These are phyloP conservation scores for Scheffersomyces ergatensis DNA, from an alignment of 805 yeast genomes.

Conservation along the genomic window DNA sequence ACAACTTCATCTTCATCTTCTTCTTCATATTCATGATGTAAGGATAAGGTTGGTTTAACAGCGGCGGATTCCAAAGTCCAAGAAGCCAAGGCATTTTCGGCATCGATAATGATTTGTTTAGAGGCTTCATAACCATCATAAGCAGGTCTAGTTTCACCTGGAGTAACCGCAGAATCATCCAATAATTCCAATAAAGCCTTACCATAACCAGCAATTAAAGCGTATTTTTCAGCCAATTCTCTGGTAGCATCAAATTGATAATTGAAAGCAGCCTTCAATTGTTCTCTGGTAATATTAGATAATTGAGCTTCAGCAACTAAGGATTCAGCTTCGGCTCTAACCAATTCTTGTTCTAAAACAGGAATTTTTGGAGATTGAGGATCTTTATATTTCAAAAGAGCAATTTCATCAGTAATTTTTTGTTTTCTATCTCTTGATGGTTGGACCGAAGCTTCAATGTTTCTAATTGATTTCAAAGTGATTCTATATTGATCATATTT, in stretches of 20 bases:
- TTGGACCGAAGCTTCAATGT: slow-evolving; percentile 84
- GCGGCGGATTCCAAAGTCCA: slow-evolving; percentile 85
- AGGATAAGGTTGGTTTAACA: slow-evolving; percentile 76
- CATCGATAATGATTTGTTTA: slow-evolving; percentile 81
- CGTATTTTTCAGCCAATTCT: slow-evolving; percentile 83
- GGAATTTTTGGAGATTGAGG: slow-evolving; percentile 81
- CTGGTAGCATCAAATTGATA: slow-evolving; percentile 83
- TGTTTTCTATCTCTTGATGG: slow-evolving; percentile 86
- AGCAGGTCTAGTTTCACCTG: slow-evolving; percentile 89
- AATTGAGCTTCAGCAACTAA: slow-evolving; percentile 90
- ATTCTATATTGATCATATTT: slow-evolving; percentile 83
- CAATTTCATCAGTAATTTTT: slow-evolving; percentile 82
- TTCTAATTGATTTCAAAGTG: slow-evolving; percentile 76
- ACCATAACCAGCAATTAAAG: slow-evolving; percentile 87
- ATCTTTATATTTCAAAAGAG: slow-evolving; percentile 79
- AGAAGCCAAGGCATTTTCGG: slow-evolving; percentile 76
- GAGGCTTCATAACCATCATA: slow-evolving; percentile 89
- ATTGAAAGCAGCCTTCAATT: slow-evolving; percentile 78
- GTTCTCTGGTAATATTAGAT: slow-evolving; percentile 84
- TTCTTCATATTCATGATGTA: slow-evolving; percentile 58
- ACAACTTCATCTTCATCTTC: slow-evolving; percentile 47
- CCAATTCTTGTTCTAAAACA: slow-evolving; percentile 83
- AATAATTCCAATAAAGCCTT: slow-evolving; percentile 79
- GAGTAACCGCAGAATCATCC: slow-evolving; percentile 83
- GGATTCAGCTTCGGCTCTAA: slow-evolving; percentile 89